Evolutionary conservation across 257 asterid species (phyloP).

Genomic region (Orobanche coerulescens): DNA sequence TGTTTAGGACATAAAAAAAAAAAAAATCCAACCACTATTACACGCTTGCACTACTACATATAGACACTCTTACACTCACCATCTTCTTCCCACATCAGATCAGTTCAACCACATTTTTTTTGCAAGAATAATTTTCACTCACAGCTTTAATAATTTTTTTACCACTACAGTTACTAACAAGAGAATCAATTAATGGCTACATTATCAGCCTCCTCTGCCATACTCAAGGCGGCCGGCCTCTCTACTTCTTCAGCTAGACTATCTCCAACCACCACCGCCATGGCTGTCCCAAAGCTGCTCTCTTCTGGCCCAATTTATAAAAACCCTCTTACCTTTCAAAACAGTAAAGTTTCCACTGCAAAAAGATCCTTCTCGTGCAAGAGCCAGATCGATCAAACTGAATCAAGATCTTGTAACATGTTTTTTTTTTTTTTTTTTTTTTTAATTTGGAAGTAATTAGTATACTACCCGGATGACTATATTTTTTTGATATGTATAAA

Average conservation of each 20-base stretch:
- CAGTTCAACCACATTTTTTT: too few species aligned
- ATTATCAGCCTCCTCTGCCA: slow-evolving; percentile 45
- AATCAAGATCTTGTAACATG: slow-evolving; percentile 37
- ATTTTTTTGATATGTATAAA: too few species aligned
- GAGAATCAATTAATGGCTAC: slow-evolving; percentile 39
- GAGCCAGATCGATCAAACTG: slow-evolving; percentile 38
- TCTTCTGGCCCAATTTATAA: slow-evolving; percentile 26
- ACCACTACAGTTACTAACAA: too few species aligned
- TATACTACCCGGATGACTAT: too few species aligned
- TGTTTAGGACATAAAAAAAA: too few species aligned
- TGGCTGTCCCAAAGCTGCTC: slow-evolving; percentile 23
- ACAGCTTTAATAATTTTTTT: too few species aligned
- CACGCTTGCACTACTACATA: too few species aligned
- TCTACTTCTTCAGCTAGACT: slow-evolving; percentile 36
- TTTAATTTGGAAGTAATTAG: too few species aligned
- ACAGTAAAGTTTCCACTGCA: slow-evolving; percentile 26
- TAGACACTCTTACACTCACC: too few species aligned
- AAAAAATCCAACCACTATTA: too few species aligned
- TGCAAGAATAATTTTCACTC: too few species aligned
- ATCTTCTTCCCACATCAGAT: too few species aligned
- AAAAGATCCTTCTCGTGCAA: slow-evolving; percentile 47
- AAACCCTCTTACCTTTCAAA: slow-evolving; percentile 34
- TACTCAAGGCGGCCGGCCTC: slow-evolving; percentile 33
- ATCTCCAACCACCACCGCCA: slow-evolving; percentile 23
- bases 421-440: neutral